Evolutionary conservation across 1,284 basidiomycete species (phyloP), one percentile per base, ranked within the genome.

Genomic region (Boletus hoseneyae): DNA sequence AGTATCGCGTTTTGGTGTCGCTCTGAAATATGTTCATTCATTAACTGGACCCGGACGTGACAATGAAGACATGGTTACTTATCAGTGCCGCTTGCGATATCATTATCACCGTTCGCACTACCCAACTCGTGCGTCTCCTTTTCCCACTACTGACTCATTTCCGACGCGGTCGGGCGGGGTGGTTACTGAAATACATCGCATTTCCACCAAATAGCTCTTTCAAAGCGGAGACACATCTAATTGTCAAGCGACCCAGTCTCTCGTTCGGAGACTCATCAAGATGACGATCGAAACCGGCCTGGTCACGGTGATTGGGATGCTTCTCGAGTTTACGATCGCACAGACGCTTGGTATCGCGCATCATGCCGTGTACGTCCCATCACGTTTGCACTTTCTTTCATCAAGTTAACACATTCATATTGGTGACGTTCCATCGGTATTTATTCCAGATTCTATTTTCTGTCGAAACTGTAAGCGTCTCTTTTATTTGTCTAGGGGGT

Each of bases 251-350:
- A 54, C 52, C 34, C 53, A 51, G 9, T 41, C 42, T 6, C 54
- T 51, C 18, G 35, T 55, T 15, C 38, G 38, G 19, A 55, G 51
- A 33, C 53, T 54, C 30, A 18, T 54, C 25, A 54, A 51, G 54
- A 43, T 55, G 23, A 51, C 53, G 16, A 55, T 54, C 48, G 53
- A 54, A 42, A 54, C 53, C 6, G 53, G 53, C 9, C 16, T 55
- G 4, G 48, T 42, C 16, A 54, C 53, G 5, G 53, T 54, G 13
- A 29, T 54, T 1, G 53, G 41, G 8, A 50, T 48, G 7, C 9
- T 54, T 15, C 45, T 54, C 16, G 53, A 54, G 39, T 55, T 54
- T 36, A 18, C 23, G 23, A 39, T 55, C 15, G 53, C 53, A 10
- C 47, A 35, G 16, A 38, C 15, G 34, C 29, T 40, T 23, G 37